phyloP scores from a whole-genome alignment of 192 early-diverging fungal species.

The Rhizoclosmatium sp. region DNA sequence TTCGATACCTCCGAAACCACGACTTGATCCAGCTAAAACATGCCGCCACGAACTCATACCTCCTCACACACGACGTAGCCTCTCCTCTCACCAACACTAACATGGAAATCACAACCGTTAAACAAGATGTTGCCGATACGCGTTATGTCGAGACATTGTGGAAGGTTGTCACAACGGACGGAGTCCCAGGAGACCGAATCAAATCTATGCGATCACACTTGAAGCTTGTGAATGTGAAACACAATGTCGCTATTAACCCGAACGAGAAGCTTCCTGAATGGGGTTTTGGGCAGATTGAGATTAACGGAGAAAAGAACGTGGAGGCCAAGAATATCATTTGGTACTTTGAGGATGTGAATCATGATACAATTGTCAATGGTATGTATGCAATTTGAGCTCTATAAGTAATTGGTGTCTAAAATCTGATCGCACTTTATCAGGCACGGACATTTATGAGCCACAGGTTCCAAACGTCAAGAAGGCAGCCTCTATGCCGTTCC shows the following conservation, averaged over 20 bases:
- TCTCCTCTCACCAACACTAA: conserved; percentile 77
- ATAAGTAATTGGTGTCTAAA: conserved; percentile 5
- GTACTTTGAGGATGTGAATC: conserved; percentile 77
- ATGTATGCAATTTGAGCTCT: conserved; percentile 28
- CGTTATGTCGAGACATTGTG: conserved; percentile 67
- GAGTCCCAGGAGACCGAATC: conserved; percentile 42
- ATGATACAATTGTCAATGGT: conserved; percentile 67
- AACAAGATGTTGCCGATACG: conserved; percentile 46
- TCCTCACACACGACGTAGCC: conserved; percentile 83
- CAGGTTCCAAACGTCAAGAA: conserved; percentile 43
- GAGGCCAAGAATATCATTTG: conserved; percentile 78
- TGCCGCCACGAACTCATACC: conserved; percentile 56
- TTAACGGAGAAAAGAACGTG: conserved; percentile 92
- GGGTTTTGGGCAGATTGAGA: conserved; percentile 87
- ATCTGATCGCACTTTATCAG: conserved; percentile 8
- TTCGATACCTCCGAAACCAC: conserved; percentile 62
- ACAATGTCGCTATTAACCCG: conserved; percentile 83
- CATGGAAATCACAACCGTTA: conserved; percentile 80
- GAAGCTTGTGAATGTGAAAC: conserved; percentile 76
- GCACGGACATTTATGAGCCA: conserved; percentile 49
- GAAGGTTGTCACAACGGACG: conserved; percentile 51
- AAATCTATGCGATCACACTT: conserved; percentile 54
- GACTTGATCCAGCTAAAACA: conserved; percentile 74
- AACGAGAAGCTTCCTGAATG: conserved; percentile 83
- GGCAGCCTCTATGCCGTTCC: conserved; percentile 72